phyloP scores from a whole-genome alignment of 1,139 yeast genomes.

The Suhomyces kunorum region DNA sequence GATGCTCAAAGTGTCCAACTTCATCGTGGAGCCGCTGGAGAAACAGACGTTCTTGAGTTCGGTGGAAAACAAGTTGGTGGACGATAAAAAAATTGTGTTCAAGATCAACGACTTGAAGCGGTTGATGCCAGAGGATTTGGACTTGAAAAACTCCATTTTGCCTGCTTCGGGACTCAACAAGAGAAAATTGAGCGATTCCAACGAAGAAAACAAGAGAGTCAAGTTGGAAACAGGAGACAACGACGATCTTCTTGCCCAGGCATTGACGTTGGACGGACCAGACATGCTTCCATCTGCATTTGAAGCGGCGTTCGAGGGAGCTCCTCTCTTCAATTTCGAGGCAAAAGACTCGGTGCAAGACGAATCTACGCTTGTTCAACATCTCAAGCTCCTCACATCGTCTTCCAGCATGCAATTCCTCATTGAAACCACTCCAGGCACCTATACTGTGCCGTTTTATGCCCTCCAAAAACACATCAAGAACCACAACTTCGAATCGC shows the following conservation, averaged over 20 bases:
- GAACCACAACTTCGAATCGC: slow-evolving; percentile 58
- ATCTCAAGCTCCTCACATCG: slow-evolving; percentile 54
- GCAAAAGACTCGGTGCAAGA: slow-evolving; percentile 15
- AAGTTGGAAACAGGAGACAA: slow-evolving; percentile 14
- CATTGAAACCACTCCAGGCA: slow-evolving; percentile 43
- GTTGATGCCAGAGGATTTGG: slow-evolving; percentile 45
- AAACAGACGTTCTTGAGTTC: slow-evolving; percentile 28
- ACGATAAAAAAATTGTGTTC: slow-evolving; percentile 45
- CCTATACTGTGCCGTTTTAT: slow-evolving; percentile 43
- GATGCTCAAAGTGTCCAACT: slow-evolving; percentile 36
- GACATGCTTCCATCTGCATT: slow-evolving; percentile 5
- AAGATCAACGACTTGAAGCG: slow-evolving; percentile 56
- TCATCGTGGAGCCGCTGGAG: slow-evolving; percentile 46
- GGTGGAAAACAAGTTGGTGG: slow-evolving; percentile 41
- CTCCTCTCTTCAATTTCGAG: slow-evolving; percentile 19
- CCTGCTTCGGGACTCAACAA: slow-evolving; percentile 11
- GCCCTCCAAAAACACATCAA: slow-evolving; percentile 49
- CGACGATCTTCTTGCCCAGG: slow-evolving; percentile 14
- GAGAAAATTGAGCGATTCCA: slow-evolving; percentile 12
- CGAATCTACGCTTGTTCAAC: slow-evolving; percentile 27
- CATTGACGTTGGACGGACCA: slow-evolving; percentile 5
- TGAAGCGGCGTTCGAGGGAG: slow-evolving; percentile 13
- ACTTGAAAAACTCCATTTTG: slow-evolving; percentile 52
- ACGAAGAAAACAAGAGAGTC: slow-evolving; percentile 7
- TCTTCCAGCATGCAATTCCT: slow-evolving; percentile 21